Conservation (phyloP, 2,329 filamentous ascomycete species). For the Arthroderma sp. region DNA sequence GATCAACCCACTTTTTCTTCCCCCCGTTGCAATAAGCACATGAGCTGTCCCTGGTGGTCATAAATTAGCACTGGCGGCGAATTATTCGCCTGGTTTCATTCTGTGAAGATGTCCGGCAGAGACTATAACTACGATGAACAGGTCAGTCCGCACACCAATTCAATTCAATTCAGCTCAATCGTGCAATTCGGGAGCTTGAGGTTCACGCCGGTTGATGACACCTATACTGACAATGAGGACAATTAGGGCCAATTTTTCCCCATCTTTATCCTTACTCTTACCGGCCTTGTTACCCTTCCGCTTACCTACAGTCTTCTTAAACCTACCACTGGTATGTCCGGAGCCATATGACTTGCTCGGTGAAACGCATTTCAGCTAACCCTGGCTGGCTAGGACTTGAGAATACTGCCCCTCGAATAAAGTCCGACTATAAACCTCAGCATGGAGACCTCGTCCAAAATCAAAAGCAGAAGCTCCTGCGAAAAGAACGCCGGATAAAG, state of each 20-base stretch:
- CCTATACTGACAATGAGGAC: conserved; percentile 2
- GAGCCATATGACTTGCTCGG: background rate
- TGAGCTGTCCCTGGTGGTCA: too few relatives aligned
- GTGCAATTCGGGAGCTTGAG: background rate
- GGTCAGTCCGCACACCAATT: conserved; percentile 32
- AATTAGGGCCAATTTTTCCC: conserved; percentile 87
- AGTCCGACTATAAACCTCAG: conserved; percentile 65
- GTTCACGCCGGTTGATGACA: background rate
- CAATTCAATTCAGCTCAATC: background rate
- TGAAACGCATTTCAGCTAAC: conserved; percentile 11
- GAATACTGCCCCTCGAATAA: conserved; percentile 68
- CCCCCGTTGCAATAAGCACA: too few relatives aligned
- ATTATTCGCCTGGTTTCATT: too few relatives aligned
- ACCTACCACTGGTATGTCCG: conserved; percentile 50
- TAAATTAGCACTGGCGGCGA: too few relatives aligned
- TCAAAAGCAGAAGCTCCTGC: conserved; percentile 74
- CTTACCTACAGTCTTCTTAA: conserved; percentile 80
- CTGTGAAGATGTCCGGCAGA: conserved; percentile 54
- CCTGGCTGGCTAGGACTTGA: conserved; percentile 46
- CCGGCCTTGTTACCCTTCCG: conserved; percentile 74
- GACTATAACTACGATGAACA: conserved; percentile 98
- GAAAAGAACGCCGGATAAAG: conserved; percentile 80
- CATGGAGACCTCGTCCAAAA: conserved; percentile 72
- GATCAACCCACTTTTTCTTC: too few relatives aligned
- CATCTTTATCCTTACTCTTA: conserved; percentile 90